Evolutionary conservation across 495 filamentous ascomycete species (phyloP), one percentile per base, ranked within the genome.

Genomic region (Neurospora sp.): DNA sequence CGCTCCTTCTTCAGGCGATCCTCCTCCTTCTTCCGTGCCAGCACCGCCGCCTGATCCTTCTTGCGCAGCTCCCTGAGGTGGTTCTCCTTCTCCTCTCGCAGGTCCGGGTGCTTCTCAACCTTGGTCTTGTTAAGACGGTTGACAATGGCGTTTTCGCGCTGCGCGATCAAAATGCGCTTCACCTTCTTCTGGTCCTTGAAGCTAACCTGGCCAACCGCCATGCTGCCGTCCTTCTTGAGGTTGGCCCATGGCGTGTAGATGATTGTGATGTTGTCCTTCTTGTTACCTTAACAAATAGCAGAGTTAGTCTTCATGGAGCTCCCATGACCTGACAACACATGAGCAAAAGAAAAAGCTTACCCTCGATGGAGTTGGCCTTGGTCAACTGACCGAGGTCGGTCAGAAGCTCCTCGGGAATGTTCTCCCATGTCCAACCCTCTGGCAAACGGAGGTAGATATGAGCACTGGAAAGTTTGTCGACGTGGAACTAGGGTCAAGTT

Each of bases 171-270:
- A 71, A 96, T 83, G 72, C 89, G 90, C 80, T 91, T 94, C 76
- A 97, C 94, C 82, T 93, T 91, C 78, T 91, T 91, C n/a, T 85
- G 87, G 81, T 98, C 94, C 77, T 97, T 93, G 83, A 98, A 99
- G 53, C 92, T 90, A 69, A 99, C 96, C 81, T 99, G 96, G 31
- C 96, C 96, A 4, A 89, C 90, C 4, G 93, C 94, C 96, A 99
- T 99, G 77, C 89, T 91, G n/a, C 94, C 94, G 76, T 96, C 93
- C 79, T 98, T 99, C 80, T 92, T 90, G 7, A 99, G 90, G 78
- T 99, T 99, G 48, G 93, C 92, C 96, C 96, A 98, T 22, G 96
- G 96, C 3, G 96, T 99, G 82, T 98, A 99, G 76, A 99, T 94
- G 71, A 99, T 83, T 17, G 92, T 96, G 73, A 98, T 86, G 81